Conservation (phyloP, 1,284 basidiomycete genomes). For the Mycena sp. region DNA sequence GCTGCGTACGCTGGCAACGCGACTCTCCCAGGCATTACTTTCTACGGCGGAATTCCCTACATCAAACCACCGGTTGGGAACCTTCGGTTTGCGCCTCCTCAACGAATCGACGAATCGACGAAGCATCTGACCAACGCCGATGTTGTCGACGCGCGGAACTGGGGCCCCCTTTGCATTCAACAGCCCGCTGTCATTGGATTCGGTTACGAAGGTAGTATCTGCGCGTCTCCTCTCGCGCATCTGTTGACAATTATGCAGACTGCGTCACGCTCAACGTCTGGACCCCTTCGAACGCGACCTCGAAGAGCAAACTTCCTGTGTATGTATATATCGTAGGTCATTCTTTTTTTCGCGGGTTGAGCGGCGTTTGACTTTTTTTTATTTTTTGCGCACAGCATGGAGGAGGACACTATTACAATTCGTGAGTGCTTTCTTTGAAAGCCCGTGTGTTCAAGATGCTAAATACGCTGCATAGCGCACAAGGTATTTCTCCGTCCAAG, state of each 20-base stretch:
- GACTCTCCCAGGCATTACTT: conserved; percentile 51
- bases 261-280: conserved; percentile 58
- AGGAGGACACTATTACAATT: conserved; percentile 41
- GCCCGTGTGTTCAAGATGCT: not conserved
- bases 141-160: conserved; percentile 53
- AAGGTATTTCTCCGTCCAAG: conserved; percentile 27
- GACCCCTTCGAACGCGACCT: conserved; percentile 48
- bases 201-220: conserved; percentile 51
- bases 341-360: no score
- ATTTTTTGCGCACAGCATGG: no score
- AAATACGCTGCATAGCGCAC: conserved; percentile 2
- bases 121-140: conserved; percentile 39
- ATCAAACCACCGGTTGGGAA: conserved; percentile 55
- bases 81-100: conserved; percentile 34
- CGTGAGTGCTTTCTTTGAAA: no score
- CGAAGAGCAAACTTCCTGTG: conserved; percentile 47
- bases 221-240: no score
- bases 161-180: conserved; percentile 55
- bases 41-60: conserved; percentile 58
- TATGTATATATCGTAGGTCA: conserved; percentile 43
- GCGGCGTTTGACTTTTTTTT: no score
- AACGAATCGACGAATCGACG: conserved; percentile 19
- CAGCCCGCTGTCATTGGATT: conserved; percentile 53
- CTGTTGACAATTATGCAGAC: conserved; percentile 39
- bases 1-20: conserved; percentile 54